Conservation (phyloP, 148 eudicot genomes). For the Rhododendron molle region DNA sequence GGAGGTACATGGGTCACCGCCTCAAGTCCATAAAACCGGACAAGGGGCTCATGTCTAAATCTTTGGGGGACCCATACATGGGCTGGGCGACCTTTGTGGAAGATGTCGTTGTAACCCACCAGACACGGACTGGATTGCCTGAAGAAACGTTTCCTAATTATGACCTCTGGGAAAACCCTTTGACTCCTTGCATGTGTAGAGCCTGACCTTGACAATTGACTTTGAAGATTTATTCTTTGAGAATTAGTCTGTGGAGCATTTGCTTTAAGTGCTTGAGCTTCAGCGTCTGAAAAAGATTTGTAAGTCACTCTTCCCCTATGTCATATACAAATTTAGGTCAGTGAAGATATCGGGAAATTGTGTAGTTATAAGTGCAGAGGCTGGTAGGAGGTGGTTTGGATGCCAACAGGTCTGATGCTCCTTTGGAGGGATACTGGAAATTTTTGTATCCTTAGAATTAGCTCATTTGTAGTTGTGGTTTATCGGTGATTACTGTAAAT, state of each 20-base stretch:
- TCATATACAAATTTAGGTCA: not conserved
- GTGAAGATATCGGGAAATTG: not conserved
- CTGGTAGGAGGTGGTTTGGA: not conserved
- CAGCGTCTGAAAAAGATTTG: not conserved
- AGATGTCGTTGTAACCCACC: slow-evolving; percentile 87
- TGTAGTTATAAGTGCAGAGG: not conserved
- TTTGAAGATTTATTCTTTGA: not conserved
- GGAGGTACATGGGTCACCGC: slow-evolving; percentile 88
- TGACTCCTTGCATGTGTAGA: slow-evolving; percentile 96
- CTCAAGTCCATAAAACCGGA: slow-evolving; percentile 92
- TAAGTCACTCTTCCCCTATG: not conserved
- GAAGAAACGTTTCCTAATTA: slow-evolving; percentile 97
- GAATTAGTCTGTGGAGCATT: not conserved
- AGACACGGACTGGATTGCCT: slow-evolving; percentile 89
- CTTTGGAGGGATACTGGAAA: not conserved
- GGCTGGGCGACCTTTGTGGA: slow-evolving; percentile 97
- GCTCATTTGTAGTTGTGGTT: not conserved
- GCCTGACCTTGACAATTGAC: slow-evolving; percentile 35
- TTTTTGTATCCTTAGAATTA: not conserved
- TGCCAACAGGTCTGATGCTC: not conserved
- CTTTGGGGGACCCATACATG: slow-evolving; percentile 96
- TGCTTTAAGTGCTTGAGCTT: slow-evolving; percentile 9
- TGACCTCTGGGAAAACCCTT: slow-evolving; percentile 96
- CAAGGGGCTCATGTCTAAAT: slow-evolving; percentile 93
- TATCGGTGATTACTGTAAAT: slow-evolving; percentile 7